A percentile compares a stretch with the other conserved stretches of the same genome.
Evolutionary conservation across 2,329 filamentous ascomycete genomes (phyloP).

Genomic region (Colletotrichum echinochloae): DNA sequence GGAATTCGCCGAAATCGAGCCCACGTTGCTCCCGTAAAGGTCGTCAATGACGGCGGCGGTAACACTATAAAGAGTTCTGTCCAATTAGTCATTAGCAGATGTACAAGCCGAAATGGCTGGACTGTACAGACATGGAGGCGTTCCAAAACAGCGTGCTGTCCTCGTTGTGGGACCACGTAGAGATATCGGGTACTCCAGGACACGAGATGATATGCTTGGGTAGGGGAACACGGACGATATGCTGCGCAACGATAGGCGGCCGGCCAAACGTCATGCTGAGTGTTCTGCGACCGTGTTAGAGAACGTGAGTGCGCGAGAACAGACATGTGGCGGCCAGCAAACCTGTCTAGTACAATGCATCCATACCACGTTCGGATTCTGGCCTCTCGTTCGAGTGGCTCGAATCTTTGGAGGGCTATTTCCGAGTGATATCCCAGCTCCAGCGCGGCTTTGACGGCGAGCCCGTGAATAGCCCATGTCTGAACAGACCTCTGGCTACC

Average conservation of each 20-base stretch:
- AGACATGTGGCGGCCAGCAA: conserved; percentile 19
- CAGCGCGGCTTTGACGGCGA: conserved; percentile 63
- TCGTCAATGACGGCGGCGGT: conserved; percentile 53
- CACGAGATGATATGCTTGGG: conserved; percentile 46
- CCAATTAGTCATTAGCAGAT: not conserved
- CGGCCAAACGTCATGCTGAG: conserved; percentile 65
- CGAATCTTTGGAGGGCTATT: conserved; percentile 50
- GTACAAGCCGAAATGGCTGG: not conserved
- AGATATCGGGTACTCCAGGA: not conserved
- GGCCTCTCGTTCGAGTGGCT: conserved; percentile 58
- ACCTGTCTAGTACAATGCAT: conserved; percentile 61
- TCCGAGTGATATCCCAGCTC: conserved; percentile 64
- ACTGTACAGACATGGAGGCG: conserved; percentile 49
- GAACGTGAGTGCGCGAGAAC: not conserved
- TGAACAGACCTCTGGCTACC: conserved; percentile 65
- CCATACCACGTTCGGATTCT: conserved; percentile 63
- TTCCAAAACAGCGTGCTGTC: conserved; percentile 47
- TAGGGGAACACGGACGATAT: conserved; percentile 53
- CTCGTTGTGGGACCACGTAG: conserved; percentile 31
- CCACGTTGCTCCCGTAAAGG: conserved; percentile 59
- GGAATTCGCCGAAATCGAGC: conserved; percentile 45
- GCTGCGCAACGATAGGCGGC: conserved; percentile 58
- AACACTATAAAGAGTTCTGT: conserved; percentile 50
- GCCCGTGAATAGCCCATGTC: conserved; percentile 65
- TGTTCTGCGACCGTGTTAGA: conserved; percentile 46